Evolutionary conservation across 139 green algal genomes (phyloP).

Genomic region (Haematococcus lacustris): DNA sequence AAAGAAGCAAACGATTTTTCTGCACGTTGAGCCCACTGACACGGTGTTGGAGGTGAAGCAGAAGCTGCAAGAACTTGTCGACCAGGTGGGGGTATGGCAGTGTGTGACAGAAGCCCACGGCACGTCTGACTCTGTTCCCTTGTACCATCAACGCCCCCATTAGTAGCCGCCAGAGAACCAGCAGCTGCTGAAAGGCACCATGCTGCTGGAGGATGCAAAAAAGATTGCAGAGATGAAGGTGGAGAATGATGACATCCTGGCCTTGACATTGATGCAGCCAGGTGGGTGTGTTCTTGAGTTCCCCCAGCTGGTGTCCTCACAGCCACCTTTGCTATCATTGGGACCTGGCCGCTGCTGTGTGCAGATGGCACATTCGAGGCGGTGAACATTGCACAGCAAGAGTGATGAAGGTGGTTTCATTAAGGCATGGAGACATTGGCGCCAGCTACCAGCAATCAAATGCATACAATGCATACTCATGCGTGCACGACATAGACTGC

Average conservation of each 20-base stretch:
- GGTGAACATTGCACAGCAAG: too few species aligned
- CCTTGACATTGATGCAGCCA: slow-evolving; percentile 61
- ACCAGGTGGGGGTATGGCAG: slow-evolving; percentile 38
- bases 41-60: slow-evolving; percentile 77
- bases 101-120: neutral
- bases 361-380: too few species aligned
- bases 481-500: too few species aligned
- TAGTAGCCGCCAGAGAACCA: slow-evolving; percentile 59
- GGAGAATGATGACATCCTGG: slow-evolving; percentile 76
- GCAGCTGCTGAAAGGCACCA: slow-evolving; percentile 40
- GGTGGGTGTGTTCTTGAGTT: too few species aligned
- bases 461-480: too few species aligned
- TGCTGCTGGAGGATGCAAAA: slow-evolving; percentile 61
- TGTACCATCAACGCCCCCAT: neutral
- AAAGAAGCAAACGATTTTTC: slow-evolving; percentile 71
- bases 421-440: too few species aligned
- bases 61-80: slow-evolving; percentile 73
- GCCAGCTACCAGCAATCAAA: too few species aligned
- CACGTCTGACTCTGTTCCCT: neutral
- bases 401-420: too few species aligned
- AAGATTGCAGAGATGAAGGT: slow-evolving; percentile 76
- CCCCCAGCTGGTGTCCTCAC: too few species aligned
- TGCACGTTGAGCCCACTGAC: slow-evolving; percentile 78
- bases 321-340: too few species aligned
- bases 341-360: too few species aligned